Conservation (phyloP, 164 flowering plant species). For the Saururus chinensis region DNA sequence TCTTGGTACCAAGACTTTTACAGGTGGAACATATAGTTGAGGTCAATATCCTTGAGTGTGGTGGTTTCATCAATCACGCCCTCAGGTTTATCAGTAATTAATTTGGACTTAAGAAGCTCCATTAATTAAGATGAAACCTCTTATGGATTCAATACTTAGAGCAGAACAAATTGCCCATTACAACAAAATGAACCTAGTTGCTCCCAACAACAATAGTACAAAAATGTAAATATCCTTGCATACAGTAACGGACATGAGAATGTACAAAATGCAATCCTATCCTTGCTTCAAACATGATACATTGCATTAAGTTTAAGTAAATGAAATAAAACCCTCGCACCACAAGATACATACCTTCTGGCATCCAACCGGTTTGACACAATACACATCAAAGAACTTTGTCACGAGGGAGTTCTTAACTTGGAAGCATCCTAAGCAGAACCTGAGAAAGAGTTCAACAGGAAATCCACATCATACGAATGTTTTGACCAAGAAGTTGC, state of each 20-base stretch:
- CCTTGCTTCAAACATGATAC: not conserved
- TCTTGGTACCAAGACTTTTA: slow-evolving; percentile 58
- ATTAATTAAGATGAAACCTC: slow-evolving; percentile 53
- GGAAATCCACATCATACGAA: not conserved
- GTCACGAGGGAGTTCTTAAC: slow-evolving; percentile 33
- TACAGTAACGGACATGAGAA: too few species aligned
- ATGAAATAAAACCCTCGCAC: slow-evolving; percentile 17
- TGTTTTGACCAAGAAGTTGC: not conserved
- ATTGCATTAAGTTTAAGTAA: not conserved
- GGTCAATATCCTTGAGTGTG: slow-evolving; percentile 82
- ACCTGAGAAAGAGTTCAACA: slow-evolving; percentile 13
- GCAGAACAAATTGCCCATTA: slow-evolving; percentile 66
- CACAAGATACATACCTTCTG: slow-evolving; percentile 33
- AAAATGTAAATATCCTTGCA: not conserved
- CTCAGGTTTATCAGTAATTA: slow-evolving; percentile 40
- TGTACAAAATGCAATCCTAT: not conserved
- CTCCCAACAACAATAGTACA: not conserved
- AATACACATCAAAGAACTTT: slow-evolving; percentile 45
- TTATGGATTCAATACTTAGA: slow-evolving; percentile 51
- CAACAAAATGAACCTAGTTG: slow-evolving; percentile 59
- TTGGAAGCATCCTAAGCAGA: slow-evolving; percentile 37
- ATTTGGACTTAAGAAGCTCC: slow-evolving; percentile 22
- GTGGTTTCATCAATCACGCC: slow-evolving; percentile 52
- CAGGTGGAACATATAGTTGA: slow-evolving; percentile 63
- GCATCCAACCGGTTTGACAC: slow-evolving; percentile 38